Evolutionary conservation across 306 rosid genomes (phyloP).

Genomic region (Astragalus glycyphyllos): DNA sequence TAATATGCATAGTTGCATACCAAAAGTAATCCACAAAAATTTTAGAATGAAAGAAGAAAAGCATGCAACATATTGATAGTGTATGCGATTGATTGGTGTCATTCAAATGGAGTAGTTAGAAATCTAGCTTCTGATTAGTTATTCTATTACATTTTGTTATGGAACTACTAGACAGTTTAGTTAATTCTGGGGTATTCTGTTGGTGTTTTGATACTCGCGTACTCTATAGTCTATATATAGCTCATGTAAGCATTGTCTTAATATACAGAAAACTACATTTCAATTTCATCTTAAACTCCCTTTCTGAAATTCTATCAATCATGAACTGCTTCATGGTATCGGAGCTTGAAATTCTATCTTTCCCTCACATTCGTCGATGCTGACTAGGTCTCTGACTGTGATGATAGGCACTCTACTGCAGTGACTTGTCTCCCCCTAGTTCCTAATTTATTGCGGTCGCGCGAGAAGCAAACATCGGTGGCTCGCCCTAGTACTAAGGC

Average conservation of each 20-base stretch:
- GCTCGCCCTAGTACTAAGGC: no score
- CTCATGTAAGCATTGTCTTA: not conserved
- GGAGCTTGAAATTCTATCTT: no score
- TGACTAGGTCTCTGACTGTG: no score
- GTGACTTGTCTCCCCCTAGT: not conserved
- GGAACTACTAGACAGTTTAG: not conserved
- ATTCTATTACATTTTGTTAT: not conserved
- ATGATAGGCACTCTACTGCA: not conserved
- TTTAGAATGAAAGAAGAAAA: slow-evolving; percentile 16
- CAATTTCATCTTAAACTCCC: not conserved
- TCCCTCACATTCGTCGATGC: no score
- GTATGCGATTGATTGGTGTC: not conserved
- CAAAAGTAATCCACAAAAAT: slow-evolving; percentile 23
- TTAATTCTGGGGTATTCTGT: not conserved
- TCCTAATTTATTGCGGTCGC: not conserved
- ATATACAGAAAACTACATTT: not conserved
- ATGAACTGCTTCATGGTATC: not conserved
- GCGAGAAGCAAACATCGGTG: not conserved
- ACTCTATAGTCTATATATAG: not conserved
- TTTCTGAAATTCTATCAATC: not conserved
- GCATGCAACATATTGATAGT: not conserved
- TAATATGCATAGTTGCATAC: slow-evolving; percentile 23
- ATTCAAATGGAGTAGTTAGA: not conserved
- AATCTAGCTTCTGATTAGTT: not conserved
- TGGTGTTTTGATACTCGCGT: not conserved